phyloP scores from a whole-genome alignment of 2,329 filamentous ascomycete genomes.

The Cadophora sp. region DNA sequence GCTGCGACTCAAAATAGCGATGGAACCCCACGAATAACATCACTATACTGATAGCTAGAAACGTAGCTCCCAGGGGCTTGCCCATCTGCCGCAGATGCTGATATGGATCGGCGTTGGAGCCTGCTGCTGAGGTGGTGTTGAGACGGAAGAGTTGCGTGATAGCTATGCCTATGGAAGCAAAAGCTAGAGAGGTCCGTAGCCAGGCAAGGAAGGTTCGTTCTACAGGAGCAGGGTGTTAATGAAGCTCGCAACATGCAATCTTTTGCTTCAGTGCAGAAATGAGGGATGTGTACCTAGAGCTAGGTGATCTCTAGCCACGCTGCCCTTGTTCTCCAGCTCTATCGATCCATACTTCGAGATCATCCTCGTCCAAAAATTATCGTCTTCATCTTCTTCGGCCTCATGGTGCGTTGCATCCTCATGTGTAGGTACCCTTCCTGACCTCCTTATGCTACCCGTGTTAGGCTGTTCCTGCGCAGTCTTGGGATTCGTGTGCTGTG shows the following conservation, averaged over 20 bases:
- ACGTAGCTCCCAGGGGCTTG: constrained; percentile 77
- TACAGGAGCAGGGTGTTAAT: constrained; percentile 45
- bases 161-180: constrained; percentile 82
- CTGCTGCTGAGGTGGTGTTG: constrained; percentile 61
- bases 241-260: constrained; percentile 3
- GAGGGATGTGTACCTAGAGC: constrained; percentile 65
- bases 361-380: constrained; percentile 59
- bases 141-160: constrained; percentile 86
- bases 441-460: constrained; percentile 29
- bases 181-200: constrained; percentile 82
- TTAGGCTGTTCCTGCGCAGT: constrained; percentile 16
- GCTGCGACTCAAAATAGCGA: constrained; percentile 78
- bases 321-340: constrained; percentile 86
- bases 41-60: constrained; percentile 77
- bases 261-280: not conserved
- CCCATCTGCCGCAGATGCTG: constrained; percentile 66
- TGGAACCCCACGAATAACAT: constrained; percentile 79
- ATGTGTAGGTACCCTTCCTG: constrained; percentile 19
- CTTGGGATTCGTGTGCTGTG: constrained; percentile 21
- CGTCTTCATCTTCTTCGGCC: constrained; percentile 41
- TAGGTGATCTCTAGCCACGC: constrained; percentile 81
- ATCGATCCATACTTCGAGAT: constrained; percentile 57
- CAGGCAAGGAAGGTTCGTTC: constrained; percentile 87
- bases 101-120: constrained; percentile 42
- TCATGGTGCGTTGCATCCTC: constrained; percentile 15